Percentiles rank a stretch among this genome's conserved stretches.
These are phyloP conservation scores for Zoysia matrella DNA, from an alignment of 202 grass and related monocot species.

Conservation along the genomic window DNA sequence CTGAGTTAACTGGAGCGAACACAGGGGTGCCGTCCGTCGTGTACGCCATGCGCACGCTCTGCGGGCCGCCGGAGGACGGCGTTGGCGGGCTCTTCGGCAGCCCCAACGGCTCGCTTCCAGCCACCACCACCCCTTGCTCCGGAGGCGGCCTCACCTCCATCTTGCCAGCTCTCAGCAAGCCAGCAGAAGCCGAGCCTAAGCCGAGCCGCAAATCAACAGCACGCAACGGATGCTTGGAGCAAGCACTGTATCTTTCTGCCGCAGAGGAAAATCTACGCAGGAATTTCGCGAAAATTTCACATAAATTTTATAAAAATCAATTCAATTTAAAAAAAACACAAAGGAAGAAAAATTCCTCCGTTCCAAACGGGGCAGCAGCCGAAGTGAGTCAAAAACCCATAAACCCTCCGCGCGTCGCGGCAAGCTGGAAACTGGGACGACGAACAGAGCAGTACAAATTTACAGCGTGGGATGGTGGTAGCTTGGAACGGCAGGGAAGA, in stretches of 20 bases:
- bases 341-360: too few relatives aligned
- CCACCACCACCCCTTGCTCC: constrained; percentile 73
- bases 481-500: constrained; percentile 33
- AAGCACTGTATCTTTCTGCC: not conserved
- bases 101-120: constrained; percentile 71
- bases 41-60: too few relatives aligned
- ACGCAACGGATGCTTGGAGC: constrained; percentile 19
- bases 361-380: too few relatives aligned
- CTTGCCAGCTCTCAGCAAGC: constrained; percentile 43
- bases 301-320: too few relatives aligned
- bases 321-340: too few relatives aligned
- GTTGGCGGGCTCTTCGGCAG: constrained; percentile 68
- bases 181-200: constrained; percentile 4
- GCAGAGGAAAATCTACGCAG: constrained; percentile 27
- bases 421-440: constrained; percentile 25
- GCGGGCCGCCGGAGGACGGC: not conserved
- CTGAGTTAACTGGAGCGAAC: constrained; percentile 69
- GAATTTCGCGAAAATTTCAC: too few relatives aligned
- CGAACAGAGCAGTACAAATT: constrained; percentile 41
- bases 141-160: constrained; percentile 25
- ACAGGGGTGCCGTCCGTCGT: constrained; percentile 59
- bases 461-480: constrained; percentile 15
- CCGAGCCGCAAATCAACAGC: constrained; percentile 28
- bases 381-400: constrained; percentile 34
- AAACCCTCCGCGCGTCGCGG: constrained; percentile 28